Conservation (phyloP, 129 eudicot species). For the Flaveria linearis region DNA sequence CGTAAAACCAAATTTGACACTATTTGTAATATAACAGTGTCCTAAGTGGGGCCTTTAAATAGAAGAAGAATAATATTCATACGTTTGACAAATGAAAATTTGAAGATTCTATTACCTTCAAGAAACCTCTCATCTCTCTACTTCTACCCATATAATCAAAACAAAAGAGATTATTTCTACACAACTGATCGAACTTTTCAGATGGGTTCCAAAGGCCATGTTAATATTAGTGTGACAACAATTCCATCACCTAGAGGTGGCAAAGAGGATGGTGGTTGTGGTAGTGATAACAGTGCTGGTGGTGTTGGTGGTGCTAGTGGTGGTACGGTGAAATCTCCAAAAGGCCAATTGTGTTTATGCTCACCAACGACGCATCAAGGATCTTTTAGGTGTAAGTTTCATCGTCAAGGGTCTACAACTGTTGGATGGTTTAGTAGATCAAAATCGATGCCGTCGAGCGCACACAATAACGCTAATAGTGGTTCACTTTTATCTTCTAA, state of each 20-base stretch:
- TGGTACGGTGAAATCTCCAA: slow-evolving; percentile 40
- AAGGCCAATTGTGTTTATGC: slow-evolving; percentile 62
- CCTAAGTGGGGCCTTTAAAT: slow-evolving; percentile 31
- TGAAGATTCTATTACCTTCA: slow-evolving; percentile 20
- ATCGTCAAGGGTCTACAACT: slow-evolving; percentile 41
- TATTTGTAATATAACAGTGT: neutral
- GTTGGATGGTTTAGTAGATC: slow-evolving; percentile 56
- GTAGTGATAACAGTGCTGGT: neutral
- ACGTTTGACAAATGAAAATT: slow-evolving; percentile 24
- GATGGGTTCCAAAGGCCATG: slow-evolving; percentile 42
- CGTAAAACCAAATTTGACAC: neutral
- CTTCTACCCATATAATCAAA: neutral
- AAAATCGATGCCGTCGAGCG: slow-evolving; percentile 56
- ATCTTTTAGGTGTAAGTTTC: slow-evolving; percentile 76
- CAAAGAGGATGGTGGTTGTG: slow-evolving; percentile 26
- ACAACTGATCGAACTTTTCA: neutral
- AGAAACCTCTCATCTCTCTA: slow-evolving; percentile 19
- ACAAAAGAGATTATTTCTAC: neutral
- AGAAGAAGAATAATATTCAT: slow-evolving; percentile 27
- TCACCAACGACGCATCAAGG: slow-evolving; percentile 85
- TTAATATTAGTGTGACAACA: slow-evolving; percentile 34
- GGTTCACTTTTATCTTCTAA: slow-evolving; percentile 39
- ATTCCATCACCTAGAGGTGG: slow-evolving; percentile 50
- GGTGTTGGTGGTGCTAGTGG: neutral
- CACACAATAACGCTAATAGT: slow-evolving; percentile 2